Conservation (phyloP, 192 early-diverging fungal genomes). For the Umbelopsis sp. region DNA sequence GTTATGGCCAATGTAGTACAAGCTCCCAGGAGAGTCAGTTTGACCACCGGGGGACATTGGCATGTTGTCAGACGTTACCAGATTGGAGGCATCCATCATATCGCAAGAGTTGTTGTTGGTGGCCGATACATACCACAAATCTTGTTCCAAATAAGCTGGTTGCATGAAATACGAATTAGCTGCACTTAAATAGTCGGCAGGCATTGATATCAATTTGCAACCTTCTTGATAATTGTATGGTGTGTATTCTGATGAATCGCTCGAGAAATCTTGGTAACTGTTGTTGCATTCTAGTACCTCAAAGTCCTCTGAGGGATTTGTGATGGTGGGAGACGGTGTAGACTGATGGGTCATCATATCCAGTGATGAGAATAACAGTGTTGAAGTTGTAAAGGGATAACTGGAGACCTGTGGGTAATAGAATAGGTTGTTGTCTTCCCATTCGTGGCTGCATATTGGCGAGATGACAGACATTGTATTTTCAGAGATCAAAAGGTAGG, state of each 20-base stretch:
- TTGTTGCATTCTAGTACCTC: neutral
- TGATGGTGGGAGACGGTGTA: constrained; percentile 9
- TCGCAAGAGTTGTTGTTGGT: neutral
- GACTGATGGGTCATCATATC: neutral
- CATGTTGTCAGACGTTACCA: constrained; percentile 2
- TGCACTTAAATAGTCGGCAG: neutral
- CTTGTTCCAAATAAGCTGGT: neutral
- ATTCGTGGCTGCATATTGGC: neutral
- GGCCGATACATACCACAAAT: neutral
- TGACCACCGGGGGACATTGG: neutral
- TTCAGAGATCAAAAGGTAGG: neutral
- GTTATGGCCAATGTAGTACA: neutral
- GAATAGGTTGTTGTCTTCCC: neutral
- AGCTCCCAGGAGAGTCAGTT: neutral
- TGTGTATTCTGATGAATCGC: constrained; percentile 14
- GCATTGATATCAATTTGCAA: neutral
- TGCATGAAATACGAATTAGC: neutral
- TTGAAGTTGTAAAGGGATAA: neutral
- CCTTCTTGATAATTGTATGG: too few species aligned
- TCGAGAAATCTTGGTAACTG: neutral
- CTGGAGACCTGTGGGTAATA: neutral
- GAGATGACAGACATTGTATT: constrained; percentile 4
- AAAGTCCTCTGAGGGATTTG: neutral
- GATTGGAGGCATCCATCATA: neutral
- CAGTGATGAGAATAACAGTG: constrained; percentile 9